Conservation (phyloP, 176 grass and related monocot species). For the Juncus effusus region DNA sequence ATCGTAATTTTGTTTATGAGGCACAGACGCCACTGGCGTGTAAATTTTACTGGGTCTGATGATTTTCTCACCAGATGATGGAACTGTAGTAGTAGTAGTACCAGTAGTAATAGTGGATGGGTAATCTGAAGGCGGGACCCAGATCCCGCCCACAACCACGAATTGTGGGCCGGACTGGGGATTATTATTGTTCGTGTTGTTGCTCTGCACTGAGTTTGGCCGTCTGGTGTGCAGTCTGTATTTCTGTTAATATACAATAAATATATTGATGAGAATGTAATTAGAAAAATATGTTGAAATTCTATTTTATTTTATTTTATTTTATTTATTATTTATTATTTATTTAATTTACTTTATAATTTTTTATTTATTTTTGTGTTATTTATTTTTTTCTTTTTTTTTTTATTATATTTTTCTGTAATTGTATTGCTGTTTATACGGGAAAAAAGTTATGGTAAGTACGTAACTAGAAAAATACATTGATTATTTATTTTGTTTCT, state of each 20-base stretch:
- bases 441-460: no score
- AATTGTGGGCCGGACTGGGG: slow-evolving; percentile 23
- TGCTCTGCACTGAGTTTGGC: slow-evolving; percentile 23
- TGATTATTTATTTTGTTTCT: not conserved
- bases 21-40: slow-evolving; percentile 16
- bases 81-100: slow-evolving; percentile 8
- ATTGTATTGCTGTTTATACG: no score
- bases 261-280: not conserved
- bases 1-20: slow-evolving; percentile 16
- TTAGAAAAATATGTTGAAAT: not conserved
- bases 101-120: slow-evolving; percentile 20
- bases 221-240: slow-evolving; percentile 48
- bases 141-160: slow-evolving; percentile 48
- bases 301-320: not conserved
- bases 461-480: no score
- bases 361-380: no score
- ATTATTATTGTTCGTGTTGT: slow-evolving; percentile 8
- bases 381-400: no score
- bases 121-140: slow-evolving; percentile 39
- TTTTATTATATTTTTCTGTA: no score
- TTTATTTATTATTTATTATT: not conserved
- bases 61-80: not conserved
- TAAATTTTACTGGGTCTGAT: slow-evolving; percentile 13
- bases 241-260: slow-evolving; percentile 28
- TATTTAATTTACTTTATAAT: not conserved